Percentiles rank a stretch among this genome's conserved stretches.
These are phyloP conservation scores for Tetragonia tetragonoides DNA, from an alignment of 148 eudicot genomes.

Conservation along the genomic window DNA sequence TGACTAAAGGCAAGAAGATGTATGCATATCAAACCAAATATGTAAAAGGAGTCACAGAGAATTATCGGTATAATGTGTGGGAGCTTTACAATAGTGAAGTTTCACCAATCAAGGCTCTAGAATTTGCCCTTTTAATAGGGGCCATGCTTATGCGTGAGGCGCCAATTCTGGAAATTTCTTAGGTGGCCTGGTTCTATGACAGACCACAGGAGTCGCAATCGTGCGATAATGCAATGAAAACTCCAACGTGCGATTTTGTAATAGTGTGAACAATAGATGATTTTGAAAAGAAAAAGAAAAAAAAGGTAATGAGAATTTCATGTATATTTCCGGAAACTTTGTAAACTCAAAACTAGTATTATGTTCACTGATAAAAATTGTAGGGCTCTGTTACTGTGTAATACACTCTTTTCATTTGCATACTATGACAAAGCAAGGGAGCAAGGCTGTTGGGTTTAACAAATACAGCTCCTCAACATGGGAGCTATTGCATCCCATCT, in stretches of 20 bases:
- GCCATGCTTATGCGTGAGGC: no score
- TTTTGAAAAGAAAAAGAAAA: not conserved
- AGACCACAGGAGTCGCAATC: no score
- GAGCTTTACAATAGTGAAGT: no score
- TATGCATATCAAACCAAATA: not conserved
- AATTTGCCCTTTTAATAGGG: no score
- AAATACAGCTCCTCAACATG: slow-evolving; percentile 63
- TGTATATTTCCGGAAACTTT: not conserved
- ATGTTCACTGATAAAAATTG: no score
- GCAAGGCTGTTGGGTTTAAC: slow-evolving; percentile 53
- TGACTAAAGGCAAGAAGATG: not conserved
- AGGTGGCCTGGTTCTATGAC: no score
- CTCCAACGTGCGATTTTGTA: no score
- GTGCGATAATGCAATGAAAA: no score
- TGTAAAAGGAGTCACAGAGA: not conserved
- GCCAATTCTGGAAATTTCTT: no score
- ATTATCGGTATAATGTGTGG: no score
- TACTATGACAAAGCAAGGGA: slow-evolving; percentile 75
- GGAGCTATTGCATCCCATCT: slow-evolving; percentile 40
- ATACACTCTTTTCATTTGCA: slow-evolving; percentile 35
- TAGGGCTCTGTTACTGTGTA: not conserved
- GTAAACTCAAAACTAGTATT: not conserved
- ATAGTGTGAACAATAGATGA: no score
- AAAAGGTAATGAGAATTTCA: not conserved
- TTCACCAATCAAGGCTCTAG: no score